phyloP scores from a whole-genome alignment of 371 early-diverging fungal species.

The Rhizomucor miehei region DNA sequence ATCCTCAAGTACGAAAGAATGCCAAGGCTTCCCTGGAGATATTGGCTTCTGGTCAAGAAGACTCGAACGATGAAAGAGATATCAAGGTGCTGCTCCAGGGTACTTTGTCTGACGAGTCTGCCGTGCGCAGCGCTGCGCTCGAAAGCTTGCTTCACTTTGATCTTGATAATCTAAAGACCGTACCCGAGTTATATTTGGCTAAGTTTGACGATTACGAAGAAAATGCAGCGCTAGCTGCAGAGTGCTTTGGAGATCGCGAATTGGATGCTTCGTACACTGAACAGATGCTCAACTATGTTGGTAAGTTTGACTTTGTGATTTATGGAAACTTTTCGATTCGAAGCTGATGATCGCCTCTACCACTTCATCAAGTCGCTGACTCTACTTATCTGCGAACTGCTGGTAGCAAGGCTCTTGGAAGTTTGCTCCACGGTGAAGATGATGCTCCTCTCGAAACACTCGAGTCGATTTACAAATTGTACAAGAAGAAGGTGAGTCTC shows the following conservation, averaged over 20 bases:
- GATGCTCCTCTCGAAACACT: conserved; percentile 49
- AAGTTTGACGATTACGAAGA: conserved; percentile 59
- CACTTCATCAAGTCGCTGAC: conserved; percentile 45
- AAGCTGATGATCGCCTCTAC: conserved; percentile 14
- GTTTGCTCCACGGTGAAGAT: conserved; percentile 54
- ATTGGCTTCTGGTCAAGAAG: conserved; percentile 64
- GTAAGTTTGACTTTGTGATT: conserved; percentile 18
- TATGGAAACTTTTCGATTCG: background rate
- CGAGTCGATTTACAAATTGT: conserved; percentile 49
- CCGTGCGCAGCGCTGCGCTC: conserved; percentile 80
- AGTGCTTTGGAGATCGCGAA: conserved; percentile 50
- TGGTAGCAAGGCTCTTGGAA: conserved; percentile 72
- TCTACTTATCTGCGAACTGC: conserved; percentile 64
- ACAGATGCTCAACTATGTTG: conserved; percentile 49
- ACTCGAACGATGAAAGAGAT: conserved; percentile 44
- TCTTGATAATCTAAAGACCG: conserved; percentile 64
- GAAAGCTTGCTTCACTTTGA: conserved; percentile 69
- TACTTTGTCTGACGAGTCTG: conserved; percentile 66
- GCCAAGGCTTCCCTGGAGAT: conserved; percentile 62
- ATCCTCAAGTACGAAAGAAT: conserved; percentile 60
- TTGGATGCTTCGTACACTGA: conserved; percentile 53
- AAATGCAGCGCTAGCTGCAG: conserved; percentile 73
- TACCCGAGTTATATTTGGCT: conserved; percentile 63
- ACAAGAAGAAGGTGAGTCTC: conserved; percentile 39
- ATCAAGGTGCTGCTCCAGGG: conserved; percentile 70